Base-by-base conservation (phyloP, 352 stramenopile species). In the Pythium angustatum region DNA sequence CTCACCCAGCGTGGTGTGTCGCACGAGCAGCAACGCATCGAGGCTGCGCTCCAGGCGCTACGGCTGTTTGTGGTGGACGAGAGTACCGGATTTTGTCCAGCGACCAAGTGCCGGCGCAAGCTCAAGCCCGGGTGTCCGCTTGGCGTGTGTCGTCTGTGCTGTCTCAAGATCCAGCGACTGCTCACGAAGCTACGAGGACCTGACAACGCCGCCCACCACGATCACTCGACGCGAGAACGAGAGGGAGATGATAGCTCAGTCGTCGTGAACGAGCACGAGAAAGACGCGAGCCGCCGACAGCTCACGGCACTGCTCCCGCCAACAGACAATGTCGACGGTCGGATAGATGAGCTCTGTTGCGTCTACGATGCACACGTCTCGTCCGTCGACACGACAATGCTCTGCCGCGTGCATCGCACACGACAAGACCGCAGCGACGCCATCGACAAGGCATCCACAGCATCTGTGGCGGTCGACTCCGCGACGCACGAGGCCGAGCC, bases 91-190 rank as follows among this genome's bases (percentile, higher is more conserved):
- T 22, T 72, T 15, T 88, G 79, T 51, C 73, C 75, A n/a, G 75
- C 74, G 4, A 1, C 21, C 22, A 71, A 51, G 45, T 89, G 80
- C 45, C 64, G 60, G 28, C 76, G 78, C 26, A 84, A 85, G 65
- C 58, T 55, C 21, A 88, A 88, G 50, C 51, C 45, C 2, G 73
- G 66, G 0, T 91, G 81, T 48, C 47, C 66, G 9, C 53, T 88
- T 21, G 64, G 71, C 0, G 40, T 89, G 28, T 91, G 79, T 41
- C 77, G 73, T 5, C 61, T 70, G 9, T 89, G 82, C 54, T 91
- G 82, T 54, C 58, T 82, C 10, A 72, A 71, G 47, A 55, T 78
- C n/a, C 77, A 85, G 34, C 81, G 79, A 27, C 24, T 74, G 1
- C 11, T 75, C 6, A 1, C 11, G 63, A 21, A 64, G 38, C 44